phyloP scores from a whole-genome alignment of 2,329 filamentous ascomycete genomes.

The Geosmithia morbida region DNA sequence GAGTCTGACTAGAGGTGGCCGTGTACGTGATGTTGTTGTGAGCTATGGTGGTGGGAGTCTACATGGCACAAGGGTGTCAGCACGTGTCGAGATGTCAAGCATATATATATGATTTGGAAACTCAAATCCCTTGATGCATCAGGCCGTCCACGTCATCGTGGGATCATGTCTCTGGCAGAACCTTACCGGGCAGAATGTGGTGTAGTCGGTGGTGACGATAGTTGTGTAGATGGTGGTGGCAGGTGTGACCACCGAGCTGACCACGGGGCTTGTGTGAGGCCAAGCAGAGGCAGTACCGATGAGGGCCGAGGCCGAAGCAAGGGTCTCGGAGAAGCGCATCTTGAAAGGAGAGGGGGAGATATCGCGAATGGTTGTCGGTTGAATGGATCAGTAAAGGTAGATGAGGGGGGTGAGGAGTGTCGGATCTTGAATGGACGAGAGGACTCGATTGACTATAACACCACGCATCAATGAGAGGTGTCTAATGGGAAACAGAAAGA shows the following conservation, averaged over 20 bases:
- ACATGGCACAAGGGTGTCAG: neutral
- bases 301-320: slow-evolving; percentile 17
- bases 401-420: too few relatives aligned
- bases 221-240: slow-evolving; percentile 13
- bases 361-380: too few relatives aligned
- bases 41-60: slow-evolving; percentile 19
- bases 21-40: slow-evolving; percentile 28
- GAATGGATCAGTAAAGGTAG: too few relatives aligned
- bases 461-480: too few relatives aligned
- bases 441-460: too few relatives aligned
- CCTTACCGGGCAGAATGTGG: slow-evolving; percentile 28
- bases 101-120: too few relatives aligned
- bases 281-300: slow-evolving; percentile 5
- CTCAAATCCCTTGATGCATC: too few relatives aligned
- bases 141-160: too few relatives aligned
- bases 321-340: slow-evolving; percentile 19
- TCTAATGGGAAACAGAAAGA: too few relatives aligned
- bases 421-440: too few relatives aligned
- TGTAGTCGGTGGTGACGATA: slow-evolving; percentile 20
- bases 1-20: slow-evolving; percentile 21
- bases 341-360: slow-evolving; percentile 2
- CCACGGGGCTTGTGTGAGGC: neutral
- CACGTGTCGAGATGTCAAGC: too few relatives aligned
- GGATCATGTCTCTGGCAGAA: slow-evolving; percentile 1
- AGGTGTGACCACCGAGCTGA: neutral